These are phyloP conservation scores for Aureobasidium subglaciale DNA, from an alignment of 2,329 filamentous ascomycete genomes.

Conservation along the genomic window DNA sequence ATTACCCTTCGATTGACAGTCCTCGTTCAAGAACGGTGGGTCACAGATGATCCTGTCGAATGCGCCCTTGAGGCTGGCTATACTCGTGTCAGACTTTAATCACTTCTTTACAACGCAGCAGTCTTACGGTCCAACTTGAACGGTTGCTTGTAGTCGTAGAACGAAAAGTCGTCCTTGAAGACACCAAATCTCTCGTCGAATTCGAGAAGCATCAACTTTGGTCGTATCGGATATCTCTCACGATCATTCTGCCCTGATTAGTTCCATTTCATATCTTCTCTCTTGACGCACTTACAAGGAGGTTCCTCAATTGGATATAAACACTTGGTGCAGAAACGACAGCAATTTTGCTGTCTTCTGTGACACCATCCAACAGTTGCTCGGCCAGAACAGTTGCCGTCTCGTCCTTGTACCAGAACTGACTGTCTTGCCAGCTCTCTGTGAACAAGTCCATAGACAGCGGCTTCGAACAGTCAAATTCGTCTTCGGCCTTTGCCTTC, in stretches of 20 bases:
- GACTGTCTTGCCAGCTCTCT: slow-evolving; percentile 77
- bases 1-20: slow-evolving; percentile 71
- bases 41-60: slow-evolving; percentile 68
- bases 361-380: slow-evolving; percentile 57
- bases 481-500: slow-evolving; percentile 53
- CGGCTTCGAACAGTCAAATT: slow-evolving; percentile 33
- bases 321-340: slow-evolving; percentile 70
- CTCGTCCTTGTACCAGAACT: slow-evolving; percentile 72
- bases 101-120: background rate
- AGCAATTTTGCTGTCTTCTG: slow-evolving; percentile 52
- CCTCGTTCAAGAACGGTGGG: slow-evolving; percentile 71
- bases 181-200: slow-evolving; percentile 67
- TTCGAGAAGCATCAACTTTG: slow-evolving; percentile 62
- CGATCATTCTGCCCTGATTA: slow-evolving; percentile 11
- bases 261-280: background rate
- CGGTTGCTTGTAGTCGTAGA: slow-evolving; percentile 67
- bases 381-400: slow-evolving; percentile 59
- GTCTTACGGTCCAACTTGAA: slow-evolving; percentile 53
- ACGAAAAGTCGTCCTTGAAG: slow-evolving; percentile 67
- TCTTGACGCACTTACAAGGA: slow-evolving; percentile 44
- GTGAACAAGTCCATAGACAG: slow-evolving; percentile 63
- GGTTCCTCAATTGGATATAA: slow-evolving; percentile 68
- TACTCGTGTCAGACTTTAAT: background rate
- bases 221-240: slow-evolving; percentile 32
- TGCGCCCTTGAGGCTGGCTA: slow-evolving; percentile 52